phyloP scores from a whole-genome alignment of 352 stramenopile species.

The Globisporangium solare region DNA sequence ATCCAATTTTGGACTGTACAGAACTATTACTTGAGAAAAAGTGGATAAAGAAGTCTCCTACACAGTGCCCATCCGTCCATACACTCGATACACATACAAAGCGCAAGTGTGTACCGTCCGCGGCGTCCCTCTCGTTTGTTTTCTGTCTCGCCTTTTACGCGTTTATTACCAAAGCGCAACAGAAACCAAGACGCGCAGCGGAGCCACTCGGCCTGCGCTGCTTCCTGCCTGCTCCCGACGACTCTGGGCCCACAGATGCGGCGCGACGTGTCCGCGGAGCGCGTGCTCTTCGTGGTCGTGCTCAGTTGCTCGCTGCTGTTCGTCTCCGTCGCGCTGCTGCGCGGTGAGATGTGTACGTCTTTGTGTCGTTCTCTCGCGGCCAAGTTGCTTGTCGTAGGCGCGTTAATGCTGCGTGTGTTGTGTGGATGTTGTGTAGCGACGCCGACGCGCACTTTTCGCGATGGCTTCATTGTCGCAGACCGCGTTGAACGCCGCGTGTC shows the following conservation, averaged over 20 bases:
- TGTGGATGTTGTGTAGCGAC: background rate
- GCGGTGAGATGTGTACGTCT: constrained; percentile 29
- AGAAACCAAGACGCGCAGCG: no score
- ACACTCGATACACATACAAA: no score
- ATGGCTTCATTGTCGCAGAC: constrained; percentile 70
- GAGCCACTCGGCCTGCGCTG: no score
- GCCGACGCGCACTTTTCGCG: constrained; percentile 51
- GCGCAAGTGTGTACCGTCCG: no score
- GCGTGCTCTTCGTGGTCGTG: constrained; percentile 49
- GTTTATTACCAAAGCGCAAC: no score
- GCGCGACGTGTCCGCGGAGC: constrained; percentile 36
- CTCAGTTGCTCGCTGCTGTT: constrained; percentile 48
- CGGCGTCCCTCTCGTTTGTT: no score
- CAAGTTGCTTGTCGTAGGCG: background rate
- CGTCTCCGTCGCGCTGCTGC: constrained; percentile 57
- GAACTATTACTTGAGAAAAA: no score
- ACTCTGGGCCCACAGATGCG: constrained; percentile 9
- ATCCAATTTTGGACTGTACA: no score
- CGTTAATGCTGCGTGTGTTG: background rate
- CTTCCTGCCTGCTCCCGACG: no score
- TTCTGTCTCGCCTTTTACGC: no score
- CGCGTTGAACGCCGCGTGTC: constrained; percentile 35
- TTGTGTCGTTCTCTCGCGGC: background rate
- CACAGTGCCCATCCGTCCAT: no score
- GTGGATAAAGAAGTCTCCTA: no score